Evolutionary conservation across 768 basidiomycete genomes (phyloP).

Genomic region (Lanmaoa rubissima): DNA sequence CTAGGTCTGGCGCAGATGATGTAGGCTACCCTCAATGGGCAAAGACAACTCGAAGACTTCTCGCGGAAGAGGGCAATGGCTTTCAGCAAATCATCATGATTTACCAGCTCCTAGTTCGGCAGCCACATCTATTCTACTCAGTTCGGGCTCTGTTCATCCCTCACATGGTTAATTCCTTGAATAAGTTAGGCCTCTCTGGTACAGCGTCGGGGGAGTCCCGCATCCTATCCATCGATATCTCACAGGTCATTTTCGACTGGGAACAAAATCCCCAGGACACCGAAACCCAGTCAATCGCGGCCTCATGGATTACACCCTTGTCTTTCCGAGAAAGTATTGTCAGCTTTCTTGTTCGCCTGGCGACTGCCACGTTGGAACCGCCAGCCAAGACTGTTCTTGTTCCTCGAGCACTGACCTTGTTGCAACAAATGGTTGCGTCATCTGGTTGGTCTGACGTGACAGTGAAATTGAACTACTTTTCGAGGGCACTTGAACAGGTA

Average conservation of each 20-base stretch:
- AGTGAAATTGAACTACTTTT: conserved; percentile 89
- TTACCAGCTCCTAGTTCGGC: conserved; percentile 90
- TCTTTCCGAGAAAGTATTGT: conserved; percentile 87
- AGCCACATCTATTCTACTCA: conserved; percentile 88
- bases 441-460: conserved; percentile 90
- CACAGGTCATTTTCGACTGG: conserved; percentile 93
- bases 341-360: conserved; percentile 91
- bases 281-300: conserved; percentile 24
- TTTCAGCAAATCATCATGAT: conserved; percentile 71
- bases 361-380: conserved; percentile 60
- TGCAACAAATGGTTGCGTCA: conserved; percentile 78
- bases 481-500: conserved; percentile 79
- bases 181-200: conserved; percentile 79
- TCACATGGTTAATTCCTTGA: conserved; percentile 87
- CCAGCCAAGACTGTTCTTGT: conserved; percentile 44
- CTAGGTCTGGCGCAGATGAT: conserved; percentile 56
- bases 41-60: conserved; percentile 73
- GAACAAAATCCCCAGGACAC: conserved; percentile 59
- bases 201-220: conserved; percentile 76
- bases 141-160: conserved; percentile 91
- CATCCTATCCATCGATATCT: conserved; percentile 83
- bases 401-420: conserved; percentile 60
- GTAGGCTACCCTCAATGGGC: conserved; percentile 78
- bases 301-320: conserved; percentile 71
- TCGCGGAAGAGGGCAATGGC: conserved; percentile 83